Base-by-base conservation (phyloP, 139 green algal species). In the Auxenochlorella pyrenoidosa region DNA sequence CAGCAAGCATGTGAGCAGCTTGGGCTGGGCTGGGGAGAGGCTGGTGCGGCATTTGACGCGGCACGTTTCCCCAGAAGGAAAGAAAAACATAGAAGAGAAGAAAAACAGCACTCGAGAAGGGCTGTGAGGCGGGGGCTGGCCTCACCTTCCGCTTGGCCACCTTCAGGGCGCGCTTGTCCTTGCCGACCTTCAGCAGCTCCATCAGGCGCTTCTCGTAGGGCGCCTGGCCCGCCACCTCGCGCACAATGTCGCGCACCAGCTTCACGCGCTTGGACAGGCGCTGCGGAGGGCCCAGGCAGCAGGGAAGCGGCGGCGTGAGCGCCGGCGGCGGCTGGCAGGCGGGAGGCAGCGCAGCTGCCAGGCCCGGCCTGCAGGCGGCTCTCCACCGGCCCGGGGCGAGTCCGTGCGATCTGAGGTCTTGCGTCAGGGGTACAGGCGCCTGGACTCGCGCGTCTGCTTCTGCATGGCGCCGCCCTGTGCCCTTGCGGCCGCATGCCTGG, bases 111-210 rank as follows among this genome's bases (percentile, higher is more conserved):
- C 54, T 24, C 16, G 16, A 13, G 54, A 63, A 10, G 10, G 47
- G 47, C 15, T 24, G 2, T 71, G 30, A 30, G 0, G 4, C n/a
- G 24, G 13, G n/a, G 18, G 63, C 40, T 47, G 13, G 16, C 5
- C 80, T 85, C 78, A 98, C 94, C 95, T 99, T 99, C 86, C 92
- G 92, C 94, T 99, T 99, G 79, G 95, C 95, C 16, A 99, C 90
- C 95, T 99, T 99, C 59, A 99, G 94, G 0, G 97, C 97, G 78
- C 97, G 95, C 94, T 98, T 99, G 90, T 99, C 97, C 90, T 96
- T 96, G 90, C 97, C 97, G 26, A 94, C 90, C 95, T 99, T 99
- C 51, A 99, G 93, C 89, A 99, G 90, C 94, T 99, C 97, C 82
- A 95, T 94, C 26, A 98, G 91, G 47, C 97, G 95, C 93, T 95